Percentiles rank a stretch among this genome's conserved stretches.
phyloP scores from a whole-genome alignment of 2,329 filamentous ascomycete genomes.

The Fusarium beomiforme region DNA sequence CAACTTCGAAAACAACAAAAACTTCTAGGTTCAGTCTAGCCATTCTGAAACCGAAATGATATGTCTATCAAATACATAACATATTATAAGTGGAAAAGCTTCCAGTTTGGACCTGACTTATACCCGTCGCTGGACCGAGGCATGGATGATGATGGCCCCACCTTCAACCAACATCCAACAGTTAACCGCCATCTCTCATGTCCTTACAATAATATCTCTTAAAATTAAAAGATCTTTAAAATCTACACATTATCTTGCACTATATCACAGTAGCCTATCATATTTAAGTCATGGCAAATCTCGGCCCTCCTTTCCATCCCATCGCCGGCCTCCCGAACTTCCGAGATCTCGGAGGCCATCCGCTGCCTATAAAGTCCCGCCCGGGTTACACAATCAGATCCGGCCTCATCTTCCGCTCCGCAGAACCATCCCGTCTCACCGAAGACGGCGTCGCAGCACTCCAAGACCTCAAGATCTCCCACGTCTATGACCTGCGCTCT shows the following conservation, averaged over 20 bases:
- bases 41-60: background rate
- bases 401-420: conserved; percentile 73
- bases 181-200: background rate
- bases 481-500: conserved; percentile 76
- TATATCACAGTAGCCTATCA: too few relatives aligned
- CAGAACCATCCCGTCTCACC: conserved; percentile 70
- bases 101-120: background rate
- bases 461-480: conserved; percentile 65
- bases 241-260: background rate
- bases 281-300: conserved; percentile 28
- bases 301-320: conserved; percentile 58
- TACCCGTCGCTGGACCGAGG: conserved; percentile 15
- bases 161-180: conserved; percentile 17
- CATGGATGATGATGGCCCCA: conserved; percentile 24
- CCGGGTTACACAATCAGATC: conserved; percentile 64
- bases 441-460: conserved; percentile 62
- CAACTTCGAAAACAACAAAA: background rate
- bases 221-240: too few relatives aligned
- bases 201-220: background rate
- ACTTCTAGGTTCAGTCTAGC: background rate
- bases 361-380: conserved; percentile 58
- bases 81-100: accelerated
- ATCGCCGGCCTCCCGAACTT: conserved; percentile 73
- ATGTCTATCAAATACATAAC: background rate
- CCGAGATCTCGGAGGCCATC: conserved; percentile 72